Percentiles rank a stretch among this genome's conserved stretches.
phyloP scores from a whole-genome alignment of 1,284 basidiomycete species.

The Fomitopsis betulina region DNA sequence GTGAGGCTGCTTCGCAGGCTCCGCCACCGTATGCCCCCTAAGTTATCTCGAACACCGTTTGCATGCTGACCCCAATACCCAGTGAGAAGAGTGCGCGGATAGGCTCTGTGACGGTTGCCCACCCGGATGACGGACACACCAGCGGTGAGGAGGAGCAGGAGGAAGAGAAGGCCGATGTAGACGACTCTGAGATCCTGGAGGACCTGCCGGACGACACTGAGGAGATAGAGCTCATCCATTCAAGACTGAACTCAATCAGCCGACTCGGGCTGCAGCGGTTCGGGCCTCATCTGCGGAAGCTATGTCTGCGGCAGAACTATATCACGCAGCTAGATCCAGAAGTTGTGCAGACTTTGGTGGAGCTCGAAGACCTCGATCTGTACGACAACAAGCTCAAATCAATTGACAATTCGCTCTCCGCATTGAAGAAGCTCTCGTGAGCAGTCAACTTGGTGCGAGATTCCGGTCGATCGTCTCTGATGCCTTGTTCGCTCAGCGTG shows the following conservation, averaged over 20 bases:
- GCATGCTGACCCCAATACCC: neutral
- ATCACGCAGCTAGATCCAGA: slow-evolving; percentile 69
- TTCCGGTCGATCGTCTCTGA: neutral
- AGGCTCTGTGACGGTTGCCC: slow-evolving; percentile 13
- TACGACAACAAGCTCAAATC: slow-evolving; percentile 93
- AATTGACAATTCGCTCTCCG: slow-evolving; percentile 62
- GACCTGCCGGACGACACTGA: slow-evolving; percentile 60
- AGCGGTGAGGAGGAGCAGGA: slow-evolving; percentile 37
- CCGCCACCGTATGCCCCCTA: neutral
- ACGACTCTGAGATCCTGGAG: slow-evolving; percentile 42
- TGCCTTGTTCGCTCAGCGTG: slow-evolving; percentile 41
- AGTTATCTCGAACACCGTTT: no score
- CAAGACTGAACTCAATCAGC: slow-evolving; percentile 65
- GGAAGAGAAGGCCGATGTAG: slow-evolving; percentile 30
- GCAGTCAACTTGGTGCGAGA: slow-evolving; percentile 27
- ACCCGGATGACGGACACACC: slow-evolving; percentile 14
- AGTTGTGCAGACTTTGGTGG: slow-evolving; percentile 58
- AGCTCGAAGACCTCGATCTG: slow-evolving; percentile 87
- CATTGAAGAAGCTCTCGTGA: slow-evolving; percentile 64
- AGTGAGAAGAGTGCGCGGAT: slow-evolving; percentile 23
- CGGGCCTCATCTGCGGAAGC: slow-evolving; percentile 59
- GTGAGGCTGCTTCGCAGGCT: neutral
- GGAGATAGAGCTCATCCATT: slow-evolving; percentile 91
- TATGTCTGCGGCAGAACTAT: slow-evolving; percentile 90
- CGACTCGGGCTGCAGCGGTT: slow-evolving; percentile 72